Base-by-base conservation (phyloP, 2,329 filamentous ascomycete species). In the Ramularia collo-cygni region DNA sequence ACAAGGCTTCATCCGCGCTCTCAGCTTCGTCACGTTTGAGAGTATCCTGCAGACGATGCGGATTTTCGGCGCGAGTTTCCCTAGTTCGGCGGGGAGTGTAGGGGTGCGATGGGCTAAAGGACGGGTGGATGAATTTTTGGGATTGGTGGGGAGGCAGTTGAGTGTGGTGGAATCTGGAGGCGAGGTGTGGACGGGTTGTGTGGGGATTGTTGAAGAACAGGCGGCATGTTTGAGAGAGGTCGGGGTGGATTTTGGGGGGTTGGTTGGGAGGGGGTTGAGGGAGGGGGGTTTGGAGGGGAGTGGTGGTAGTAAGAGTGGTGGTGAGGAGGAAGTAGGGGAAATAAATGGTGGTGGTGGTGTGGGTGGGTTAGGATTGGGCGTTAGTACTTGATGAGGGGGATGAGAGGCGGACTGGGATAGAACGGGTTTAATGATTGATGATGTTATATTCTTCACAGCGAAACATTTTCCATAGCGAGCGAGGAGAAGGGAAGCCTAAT, bases 51-150 rank as follows among this genome's bases (percentile, higher is more conserved):
- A 96, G 64, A 96, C 92, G 0, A 84, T 96, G 38, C 51, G 55
- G 9, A 61, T 57, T 1, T 64, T 59, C 44, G 46, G 44, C 3
- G 42, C 48, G 6, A 51, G 52, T 2, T 94, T 87, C 61, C 96
- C 96, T 60, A 82, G 88, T 8, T 75, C 85, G 17, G 72, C 80
- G 10, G 86, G 92, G 70, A 93, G 92, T 75, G 88, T 89, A 0
- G 94, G 88, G 54, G 90, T 98, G 55, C 93, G 90, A 59, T 98
- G 92, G 92, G 89, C 88, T n/a, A 96, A 95, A 64, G 83, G 92
- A 54, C 81, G 94, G 59, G 79, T 96, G 1, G 89, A 95, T 54
- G 80, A 80, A 2, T 96, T 96, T 70, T 96, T 95, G 56, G 74
- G 73, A 32, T 79, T 92, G 36, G 70, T 98, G 27, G 78, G 75